Conservation (phyloP, 2,329 filamentous ascomycete genomes). For the Exophiala sideris region DNA sequence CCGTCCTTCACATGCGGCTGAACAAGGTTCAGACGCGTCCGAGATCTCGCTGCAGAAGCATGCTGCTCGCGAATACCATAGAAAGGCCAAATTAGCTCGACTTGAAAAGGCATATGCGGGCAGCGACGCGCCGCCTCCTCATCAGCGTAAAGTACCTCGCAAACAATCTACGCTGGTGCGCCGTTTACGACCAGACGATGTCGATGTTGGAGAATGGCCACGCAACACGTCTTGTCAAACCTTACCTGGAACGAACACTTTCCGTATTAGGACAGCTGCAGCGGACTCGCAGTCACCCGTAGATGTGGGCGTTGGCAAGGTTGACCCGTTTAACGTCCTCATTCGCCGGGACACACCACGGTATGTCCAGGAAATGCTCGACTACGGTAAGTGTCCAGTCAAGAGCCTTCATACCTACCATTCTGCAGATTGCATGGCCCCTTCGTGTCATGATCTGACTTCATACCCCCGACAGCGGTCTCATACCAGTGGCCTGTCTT, state of each 20-base stretch:
- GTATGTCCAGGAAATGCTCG: constrained; percentile 14
- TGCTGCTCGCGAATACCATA: constrained; percentile 21
- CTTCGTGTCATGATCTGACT: background rate
- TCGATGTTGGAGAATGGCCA: background rate
- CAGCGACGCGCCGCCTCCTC: background rate
- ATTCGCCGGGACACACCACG: background rate
- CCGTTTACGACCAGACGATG: background rate
- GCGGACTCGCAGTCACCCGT: background rate
- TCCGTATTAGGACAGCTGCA: background rate
- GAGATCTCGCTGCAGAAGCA: constrained; percentile 12
- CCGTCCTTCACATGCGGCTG: background rate
- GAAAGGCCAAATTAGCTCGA: constrained; percentile 14
- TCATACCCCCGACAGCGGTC: background rate
- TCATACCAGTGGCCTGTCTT: constrained; percentile 17
- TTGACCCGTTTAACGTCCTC: constrained; percentile 13
- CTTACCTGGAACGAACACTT: background rate
- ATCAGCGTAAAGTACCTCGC: background rate
- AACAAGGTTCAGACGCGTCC: background rate
- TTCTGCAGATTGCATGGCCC: background rate
- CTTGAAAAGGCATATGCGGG: constrained; percentile 2
- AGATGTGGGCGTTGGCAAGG: constrained; percentile 3
- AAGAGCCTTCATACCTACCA: background rate
- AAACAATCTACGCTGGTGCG: background rate
- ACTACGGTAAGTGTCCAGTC: constrained; percentile 1
- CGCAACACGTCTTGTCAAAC: background rate